Evolutionary conservation across 2,329 filamentous ascomycete genomes (phyloP).

Genomic region (Ascochyta koolunga): DNA sequence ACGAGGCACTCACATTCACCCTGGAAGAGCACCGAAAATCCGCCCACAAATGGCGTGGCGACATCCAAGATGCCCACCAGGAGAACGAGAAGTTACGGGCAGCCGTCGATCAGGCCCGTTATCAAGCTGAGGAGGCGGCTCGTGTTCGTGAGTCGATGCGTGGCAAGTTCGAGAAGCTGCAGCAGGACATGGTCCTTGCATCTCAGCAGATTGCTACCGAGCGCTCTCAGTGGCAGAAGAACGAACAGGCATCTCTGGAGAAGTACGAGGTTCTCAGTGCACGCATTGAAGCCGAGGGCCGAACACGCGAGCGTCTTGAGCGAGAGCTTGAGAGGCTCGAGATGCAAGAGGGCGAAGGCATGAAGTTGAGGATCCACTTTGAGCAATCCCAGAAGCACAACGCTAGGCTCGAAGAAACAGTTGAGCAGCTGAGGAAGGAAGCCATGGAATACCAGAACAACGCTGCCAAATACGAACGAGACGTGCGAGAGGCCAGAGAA

Average conservation of each 20-base stretch:
- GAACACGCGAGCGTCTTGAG: constrained; percentile 53
- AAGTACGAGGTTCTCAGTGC: constrained; percentile 62
- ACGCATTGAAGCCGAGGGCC: constrained; percentile 54
- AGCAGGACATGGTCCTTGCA: constrained; percentile 83
- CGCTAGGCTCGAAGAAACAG: constrained; percentile 68
- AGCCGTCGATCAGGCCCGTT: constrained; percentile 73
- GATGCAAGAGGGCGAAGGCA: constrained; percentile 71
- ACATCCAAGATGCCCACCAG: constrained; percentile 59
- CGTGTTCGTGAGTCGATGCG: constrained; percentile 84
- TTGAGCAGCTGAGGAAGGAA: constrained; percentile 63
- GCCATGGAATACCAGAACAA: constrained; percentile 75
- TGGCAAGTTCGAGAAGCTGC: constrained; percentile 80
- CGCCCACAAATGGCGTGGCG: constrained; percentile 63
- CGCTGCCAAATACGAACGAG: constrained; percentile 73
- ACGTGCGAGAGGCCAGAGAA: constrained; percentile 84
- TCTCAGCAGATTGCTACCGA: constrained; percentile 82
- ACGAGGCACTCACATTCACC: constrained; percentile 65
- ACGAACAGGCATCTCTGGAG: constrained; percentile 62
- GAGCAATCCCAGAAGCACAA: constrained; percentile 62
- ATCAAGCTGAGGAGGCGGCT: constrained; percentile 84
- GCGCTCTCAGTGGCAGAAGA: constrained; percentile 77
- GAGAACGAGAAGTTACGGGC: constrained; percentile 72
- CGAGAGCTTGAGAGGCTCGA: constrained; percentile 54
- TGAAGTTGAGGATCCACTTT: constrained; percentile 80
- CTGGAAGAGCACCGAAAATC: constrained; percentile 69